Conservation (phyloP, 768 basidiomycete species). For the Sarcodon aspratus region DNA sequence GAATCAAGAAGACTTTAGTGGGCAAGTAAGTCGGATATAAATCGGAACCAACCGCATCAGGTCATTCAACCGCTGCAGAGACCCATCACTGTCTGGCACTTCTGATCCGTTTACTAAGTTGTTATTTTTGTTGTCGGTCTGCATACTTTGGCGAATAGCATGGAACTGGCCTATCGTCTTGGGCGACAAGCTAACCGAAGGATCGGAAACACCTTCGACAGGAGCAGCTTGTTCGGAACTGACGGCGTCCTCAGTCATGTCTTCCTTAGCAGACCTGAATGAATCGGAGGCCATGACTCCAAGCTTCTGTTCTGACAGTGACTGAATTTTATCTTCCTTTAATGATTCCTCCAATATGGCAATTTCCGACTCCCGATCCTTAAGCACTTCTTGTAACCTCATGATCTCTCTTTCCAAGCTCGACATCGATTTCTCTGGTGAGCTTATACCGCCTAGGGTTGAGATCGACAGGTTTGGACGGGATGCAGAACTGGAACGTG, state of each 20-base stretch:
- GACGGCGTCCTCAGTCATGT: too few relatives aligned
- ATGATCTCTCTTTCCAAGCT: constrained; percentile 94
- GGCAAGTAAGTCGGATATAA: background rate
- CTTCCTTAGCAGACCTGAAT: too few relatives aligned
- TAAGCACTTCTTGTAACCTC: constrained; percentile 87
- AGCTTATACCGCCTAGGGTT: background rate
- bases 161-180: constrained; percentile 67
- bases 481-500: constrained; percentile 27
- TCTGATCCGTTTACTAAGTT: constrained; percentile 3
- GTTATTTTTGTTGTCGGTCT: constrained; percentile 23
- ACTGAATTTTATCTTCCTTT: constrained; percentile 21
- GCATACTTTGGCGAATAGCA: constrained; percentile 58
- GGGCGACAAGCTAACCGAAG: constrained; percentile 40
- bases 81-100: constrained; percentile 46
- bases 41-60: constrained; percentile 68
- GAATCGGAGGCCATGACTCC: too few relatives aligned
- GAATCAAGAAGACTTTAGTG: constrained; percentile 7
- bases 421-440: constrained; percentile 56
- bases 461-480: constrained; percentile 52
- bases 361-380: constrained; percentile 89
- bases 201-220: background rate
- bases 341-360: constrained; percentile 50
- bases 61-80: constrained; percentile 74
- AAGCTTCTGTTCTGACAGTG: background rate
- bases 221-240: background rate